phyloP scores from a whole-genome alignment of 1,284 basidiomycete species.

The Malassezia slooffiae region DNA sequence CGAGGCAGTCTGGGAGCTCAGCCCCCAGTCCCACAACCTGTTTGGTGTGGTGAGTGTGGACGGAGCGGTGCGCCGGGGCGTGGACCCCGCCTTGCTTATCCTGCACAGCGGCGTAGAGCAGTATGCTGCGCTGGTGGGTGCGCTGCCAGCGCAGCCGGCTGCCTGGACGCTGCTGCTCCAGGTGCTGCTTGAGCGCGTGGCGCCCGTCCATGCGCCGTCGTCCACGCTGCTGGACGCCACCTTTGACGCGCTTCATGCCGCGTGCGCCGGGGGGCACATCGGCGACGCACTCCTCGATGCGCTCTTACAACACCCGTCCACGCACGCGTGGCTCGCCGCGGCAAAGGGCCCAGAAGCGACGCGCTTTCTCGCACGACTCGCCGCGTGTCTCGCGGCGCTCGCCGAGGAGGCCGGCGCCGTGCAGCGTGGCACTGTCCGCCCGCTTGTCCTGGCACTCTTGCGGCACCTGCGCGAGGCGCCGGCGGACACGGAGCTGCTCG shows the following conservation, averaged over 20 bases:
- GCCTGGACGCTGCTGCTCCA: constrained; percentile 3
- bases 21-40: background rate
- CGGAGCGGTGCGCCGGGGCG: background rate
- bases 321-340: constrained; percentile 3
- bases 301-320: constrained; percentile 1
- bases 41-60: background rate
- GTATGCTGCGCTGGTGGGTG: background rate
- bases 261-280: no score
- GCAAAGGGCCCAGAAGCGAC: background rate
- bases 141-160: background rate
- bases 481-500: no score
- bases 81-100: background rate
- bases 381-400: background rate
- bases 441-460: no score
- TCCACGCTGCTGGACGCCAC: background rate
- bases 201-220: background rate
- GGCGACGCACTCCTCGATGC: no score
- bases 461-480: no score
- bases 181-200: constrained; percentile 6
- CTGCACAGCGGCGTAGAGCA: background rate
- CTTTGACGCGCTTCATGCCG: constrained; percentile 3
- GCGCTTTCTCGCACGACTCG: constrained; percentile 1
- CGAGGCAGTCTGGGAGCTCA: background rate
- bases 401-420: background rate
- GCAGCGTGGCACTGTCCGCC: no score